These are phyloP conservation scores for Gardenia jasminoides DNA, from an alignment of 257 asterid genomes.

Conservation along the genomic window DNA sequence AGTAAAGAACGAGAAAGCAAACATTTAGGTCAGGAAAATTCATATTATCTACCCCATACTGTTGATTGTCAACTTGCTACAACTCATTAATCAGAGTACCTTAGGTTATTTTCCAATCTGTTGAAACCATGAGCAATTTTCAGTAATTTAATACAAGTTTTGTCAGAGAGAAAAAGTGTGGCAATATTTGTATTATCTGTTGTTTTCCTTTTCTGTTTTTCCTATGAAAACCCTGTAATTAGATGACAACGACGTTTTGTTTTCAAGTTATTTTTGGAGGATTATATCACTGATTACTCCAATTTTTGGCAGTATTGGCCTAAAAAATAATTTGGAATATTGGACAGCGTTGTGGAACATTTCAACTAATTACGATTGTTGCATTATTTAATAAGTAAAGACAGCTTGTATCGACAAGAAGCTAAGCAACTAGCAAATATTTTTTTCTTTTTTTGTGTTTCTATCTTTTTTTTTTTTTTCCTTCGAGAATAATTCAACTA, in stretches of 20 bases:
- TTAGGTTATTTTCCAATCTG: neutral
- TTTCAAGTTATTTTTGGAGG: conserved; percentile 2
- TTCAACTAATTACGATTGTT: conserved; percentile 7
- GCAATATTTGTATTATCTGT: neutral
- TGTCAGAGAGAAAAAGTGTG: neutral
- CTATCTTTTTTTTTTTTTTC: neutral
- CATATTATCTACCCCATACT: neutral
- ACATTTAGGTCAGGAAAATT: neutral
- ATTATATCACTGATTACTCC: neutral
- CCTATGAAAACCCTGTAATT: neutral
- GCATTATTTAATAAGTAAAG: conserved; percentile 8
- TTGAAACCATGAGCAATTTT: neutral
- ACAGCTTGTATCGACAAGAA: conserved; percentile 33
- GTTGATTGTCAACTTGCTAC: neutral
- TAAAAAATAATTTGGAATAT: neutral
- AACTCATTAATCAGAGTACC: neutral
- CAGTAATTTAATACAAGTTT: neutral
- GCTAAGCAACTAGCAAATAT: conserved; percentile 19
- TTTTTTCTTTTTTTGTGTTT: neutral
- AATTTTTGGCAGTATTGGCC: neutral
- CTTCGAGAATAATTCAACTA: conserved; percentile 17
- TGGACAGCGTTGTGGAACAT: conserved; percentile 5
- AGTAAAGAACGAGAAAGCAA: neutral
- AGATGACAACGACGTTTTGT: neutral
- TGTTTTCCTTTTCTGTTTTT: neutral